Evolutionary conservation across 2,329 filamentous ascomycete genomes (phyloP), one percentile per base, ranked within the genome.

Genomic region (Penicillium expansum): DNA sequence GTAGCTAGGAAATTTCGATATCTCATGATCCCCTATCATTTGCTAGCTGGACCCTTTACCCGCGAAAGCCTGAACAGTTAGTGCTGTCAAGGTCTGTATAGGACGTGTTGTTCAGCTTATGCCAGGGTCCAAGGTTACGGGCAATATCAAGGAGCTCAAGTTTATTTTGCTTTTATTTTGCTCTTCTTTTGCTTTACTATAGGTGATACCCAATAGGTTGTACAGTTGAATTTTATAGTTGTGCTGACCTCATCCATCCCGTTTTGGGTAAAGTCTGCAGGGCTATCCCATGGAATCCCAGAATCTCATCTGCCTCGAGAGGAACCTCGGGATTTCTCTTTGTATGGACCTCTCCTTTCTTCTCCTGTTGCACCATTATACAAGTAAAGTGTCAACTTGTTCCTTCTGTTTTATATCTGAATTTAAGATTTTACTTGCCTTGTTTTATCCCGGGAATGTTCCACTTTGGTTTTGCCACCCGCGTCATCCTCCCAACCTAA

Each of bases 401-500:
- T 44, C 18, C 10, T 41, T 32, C 16, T 13, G 4, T n/a, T 43
- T 9, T 4, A 42, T 27, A 50, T 32, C 16, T 24, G 18, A 33
- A 32, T 11, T 22, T 8, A 7, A 22, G 20, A 41, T 8, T 53
- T 55, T 57, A 29, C 24, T 18, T 22, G 49, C 39, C 41, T 49
- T 44, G 45, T 24, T 54, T 29, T 11, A 20, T 43, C 20, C 32
- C 41, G 39, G 18, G 39, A 38, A 58, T 60, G 55, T 62, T 61
- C 55, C 56, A 58, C 60, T 13, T 52, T 56, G 50, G 42, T 29
- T 45, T 66, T 56, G 64, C 64, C 64, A 66, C 62, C 52, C 59
- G 57, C 63, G 63, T 66, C 63, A 65, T 63, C 49, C 42, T 16
- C 14, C 48, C 27, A 43, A 39, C 30, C 22, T 48, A 42, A 60